Evolutionary conservation across 2,329 filamentous ascomycete species (phyloP).

Genomic region (Graphilbum fragrans): DNA sequence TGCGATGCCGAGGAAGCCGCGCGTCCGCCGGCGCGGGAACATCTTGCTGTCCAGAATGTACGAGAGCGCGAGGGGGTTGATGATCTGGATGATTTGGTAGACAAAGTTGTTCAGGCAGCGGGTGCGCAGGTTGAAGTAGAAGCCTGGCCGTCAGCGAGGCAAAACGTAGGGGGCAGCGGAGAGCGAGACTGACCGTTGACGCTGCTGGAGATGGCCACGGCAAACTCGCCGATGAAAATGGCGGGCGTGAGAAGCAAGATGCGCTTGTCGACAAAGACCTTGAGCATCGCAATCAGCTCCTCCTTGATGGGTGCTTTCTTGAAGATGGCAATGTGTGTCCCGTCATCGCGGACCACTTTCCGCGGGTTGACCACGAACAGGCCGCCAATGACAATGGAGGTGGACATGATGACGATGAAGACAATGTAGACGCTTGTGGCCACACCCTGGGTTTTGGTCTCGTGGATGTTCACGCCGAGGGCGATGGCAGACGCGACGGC

Average conservation of each 20-base stretch:
- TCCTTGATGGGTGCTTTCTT: neutral
- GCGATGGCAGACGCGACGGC: conserved; percentile 1
- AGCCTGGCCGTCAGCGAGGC: neutral
- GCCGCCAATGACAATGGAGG: neutral
- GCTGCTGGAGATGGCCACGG: conserved; percentile 1
- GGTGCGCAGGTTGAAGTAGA: conserved; percentile 5
- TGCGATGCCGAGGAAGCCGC: conserved; percentile 1
- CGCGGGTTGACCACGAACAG: conserved; percentile 1
- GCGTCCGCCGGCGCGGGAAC: neutral
- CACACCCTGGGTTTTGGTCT: conserved; percentile 1
- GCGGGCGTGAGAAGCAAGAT: conserved; percentile 4
- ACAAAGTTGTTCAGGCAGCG: conserved; percentile 3
- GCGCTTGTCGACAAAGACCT: neutral
- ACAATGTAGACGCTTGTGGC: conserved; percentile 1
- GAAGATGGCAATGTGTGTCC: conserved; percentile 5
- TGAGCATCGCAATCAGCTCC: conserved; percentile 1
- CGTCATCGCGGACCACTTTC: conserved; percentile 3
- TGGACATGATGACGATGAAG: conserved; percentile 1
- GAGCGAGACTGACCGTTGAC: neutral
- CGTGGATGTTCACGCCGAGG: conserved; percentile 1
- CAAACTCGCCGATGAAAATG: conserved; percentile 4
- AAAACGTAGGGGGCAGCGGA: too few relatives aligned
- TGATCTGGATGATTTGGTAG: conserved; percentile 4
- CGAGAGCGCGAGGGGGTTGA: neutral
- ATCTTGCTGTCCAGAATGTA: conserved; percentile 2